phyloP scores from a whole-genome alignment of 805 yeast genomes.

The Tetrapisispora iriomotensis region DNA sequence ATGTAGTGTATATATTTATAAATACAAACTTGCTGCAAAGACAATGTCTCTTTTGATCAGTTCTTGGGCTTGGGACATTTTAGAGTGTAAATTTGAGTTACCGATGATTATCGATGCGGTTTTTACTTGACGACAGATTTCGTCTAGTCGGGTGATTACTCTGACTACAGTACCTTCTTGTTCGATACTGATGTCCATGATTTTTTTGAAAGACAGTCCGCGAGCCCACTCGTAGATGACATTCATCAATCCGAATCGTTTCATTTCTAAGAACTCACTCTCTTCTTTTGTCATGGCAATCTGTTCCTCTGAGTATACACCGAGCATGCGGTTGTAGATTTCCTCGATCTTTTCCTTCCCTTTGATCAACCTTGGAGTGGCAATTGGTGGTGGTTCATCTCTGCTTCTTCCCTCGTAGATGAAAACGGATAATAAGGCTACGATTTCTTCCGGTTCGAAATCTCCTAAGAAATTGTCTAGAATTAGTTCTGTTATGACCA shows the following conservation, averaged over 20 bases:
- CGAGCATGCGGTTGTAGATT: constrained; percentile 54
- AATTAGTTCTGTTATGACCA: constrained; percentile 78
- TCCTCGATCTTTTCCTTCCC: constrained; percentile 60
- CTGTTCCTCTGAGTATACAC: constrained; percentile 55
- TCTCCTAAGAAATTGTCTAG: constrained; percentile 88
- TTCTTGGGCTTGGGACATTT: constrained; percentile 89
- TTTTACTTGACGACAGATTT: constrained; percentile 88
- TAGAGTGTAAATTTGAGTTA: constrained; percentile 77
- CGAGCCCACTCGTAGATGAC: constrained; percentile 98
- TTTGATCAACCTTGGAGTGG: constrained; percentile 70
- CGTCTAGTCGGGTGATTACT: constrained; percentile 89
- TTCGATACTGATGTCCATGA: constrained; percentile 79
- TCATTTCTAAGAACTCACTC: constrained; percentile 68
- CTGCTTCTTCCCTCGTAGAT: constrained; percentile 76
- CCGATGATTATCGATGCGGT: constrained; percentile 93
- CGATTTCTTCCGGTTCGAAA: constrained; percentile 91
- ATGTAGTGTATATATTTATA: constrained; percentile 32
- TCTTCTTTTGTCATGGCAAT: constrained; percentile 77
- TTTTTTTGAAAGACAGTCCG: constrained; percentile 83
- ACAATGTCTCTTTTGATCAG: constrained; percentile 93
- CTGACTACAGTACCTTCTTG: constrained; percentile 96
- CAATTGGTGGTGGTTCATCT: constrained; percentile 48
- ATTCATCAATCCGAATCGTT: constrained; percentile 82
- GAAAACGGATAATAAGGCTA: constrained; percentile 85
- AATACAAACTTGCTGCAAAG: constrained; percentile 87